Evolutionary conservation across 192 early-diverging fungal genomes (phyloP).

Genomic region (Backusella circina): DNA sequence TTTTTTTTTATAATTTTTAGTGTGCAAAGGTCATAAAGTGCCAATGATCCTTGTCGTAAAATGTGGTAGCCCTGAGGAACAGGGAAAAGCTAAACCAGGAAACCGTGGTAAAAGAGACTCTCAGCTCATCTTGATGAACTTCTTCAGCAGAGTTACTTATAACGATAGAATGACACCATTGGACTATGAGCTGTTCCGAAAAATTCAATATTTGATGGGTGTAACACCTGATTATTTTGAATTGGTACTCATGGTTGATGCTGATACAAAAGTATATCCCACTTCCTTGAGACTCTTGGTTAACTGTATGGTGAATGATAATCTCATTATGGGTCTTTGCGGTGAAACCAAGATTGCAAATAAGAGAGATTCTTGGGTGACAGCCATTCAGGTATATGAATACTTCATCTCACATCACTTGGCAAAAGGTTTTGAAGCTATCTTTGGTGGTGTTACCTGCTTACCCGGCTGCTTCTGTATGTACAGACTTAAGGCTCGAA

Average conservation of each 20-base stretch:
- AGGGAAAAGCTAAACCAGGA: slow-evolving; percentile 71
- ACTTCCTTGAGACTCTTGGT: slow-evolving; percentile 78
- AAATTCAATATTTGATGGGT: slow-evolving; percentile 76
- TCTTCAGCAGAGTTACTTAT: slow-evolving; percentile 79
- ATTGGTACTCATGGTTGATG: slow-evolving; percentile 84
- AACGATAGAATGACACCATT: slow-evolving; percentile 90
- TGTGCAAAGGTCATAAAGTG: slow-evolving; percentile 56
- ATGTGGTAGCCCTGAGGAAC: slow-evolving; percentile 66
- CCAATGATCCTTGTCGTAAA: slow-evolving; percentile 72
- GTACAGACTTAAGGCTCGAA: slow-evolving; percentile 90
- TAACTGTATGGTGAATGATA: slow-evolving; percentile 89
- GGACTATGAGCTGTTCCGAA: slow-evolving; percentile 91
- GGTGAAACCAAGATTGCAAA: slow-evolving; percentile 98
- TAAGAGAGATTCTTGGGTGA: slow-evolving; percentile 86
- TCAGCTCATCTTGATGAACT: slow-evolving; percentile 95
- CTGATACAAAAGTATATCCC: slow-evolving; percentile 83
- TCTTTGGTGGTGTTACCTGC: slow-evolving; percentile 98
- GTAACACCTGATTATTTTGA: slow-evolving; percentile 87
- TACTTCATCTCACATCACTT: slow-evolving; percentile 98
- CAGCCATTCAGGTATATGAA: slow-evolving; percentile 95
- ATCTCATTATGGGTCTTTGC: slow-evolving; percentile 92
- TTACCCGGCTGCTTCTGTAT: slow-evolving; percentile 97
- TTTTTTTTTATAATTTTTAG: background rate
- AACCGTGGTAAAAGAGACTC: slow-evolving; percentile 98
- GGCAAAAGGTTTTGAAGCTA: slow-evolving; percentile 89